Evolutionary conservation across 805 yeast species (phyloP).

Genomic region (Spathaspora hagerdaliae): DNA sequence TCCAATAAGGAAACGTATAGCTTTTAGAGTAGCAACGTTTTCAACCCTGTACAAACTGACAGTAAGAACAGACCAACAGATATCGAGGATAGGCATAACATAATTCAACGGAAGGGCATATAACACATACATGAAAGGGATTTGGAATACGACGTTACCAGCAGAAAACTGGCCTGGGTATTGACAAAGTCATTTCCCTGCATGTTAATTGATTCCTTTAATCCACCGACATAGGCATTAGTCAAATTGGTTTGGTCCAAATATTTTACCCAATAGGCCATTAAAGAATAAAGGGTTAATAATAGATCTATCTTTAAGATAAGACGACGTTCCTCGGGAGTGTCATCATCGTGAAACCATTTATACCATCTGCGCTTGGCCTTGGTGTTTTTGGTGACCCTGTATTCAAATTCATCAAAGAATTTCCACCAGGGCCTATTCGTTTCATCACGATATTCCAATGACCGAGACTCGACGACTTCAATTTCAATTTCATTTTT

Average conservation of each 20-base stretch:
- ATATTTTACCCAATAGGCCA: slow-evolving; percentile 63
- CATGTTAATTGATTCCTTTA: slow-evolving; percentile 54
- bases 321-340: slow-evolving; percentile 33
- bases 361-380: slow-evolving; percentile 29
- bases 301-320: slow-evolving; percentile 29
- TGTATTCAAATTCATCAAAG: slow-evolving; percentile 58
- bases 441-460: slow-evolving; percentile 33
- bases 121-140: slow-evolving; percentile 58
- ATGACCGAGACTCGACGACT: neutral
- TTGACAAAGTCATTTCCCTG: slow-evolving; percentile 60
- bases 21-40: slow-evolving; percentile 50
- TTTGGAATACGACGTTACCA: slow-evolving; percentile 57
- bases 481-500: slow-evolving; percentile 4
- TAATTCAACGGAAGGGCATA: slow-evolving; percentile 53
- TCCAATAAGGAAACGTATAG: slow-evolving; percentile 62
- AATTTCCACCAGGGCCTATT: slow-evolving; percentile 32
- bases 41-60: slow-evolving; percentile 49
- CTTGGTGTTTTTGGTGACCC: slow-evolving; percentile 32
- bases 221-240: slow-evolving; percentile 65
- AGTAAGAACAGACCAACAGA: slow-evolving; percentile 67
- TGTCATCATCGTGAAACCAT: slow-evolving; percentile 48
- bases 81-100: slow-evolving; percentile 52
- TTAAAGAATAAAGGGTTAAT: slow-evolving; percentile 29
- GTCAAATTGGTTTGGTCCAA: slow-evolving; percentile 57
- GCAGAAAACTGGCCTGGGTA: slow-evolving; percentile 53